These are phyloP conservation scores for Gossypium herbaceum DNA, from an alignment of 345 rosid species.

Conservation along the genomic window DNA sequence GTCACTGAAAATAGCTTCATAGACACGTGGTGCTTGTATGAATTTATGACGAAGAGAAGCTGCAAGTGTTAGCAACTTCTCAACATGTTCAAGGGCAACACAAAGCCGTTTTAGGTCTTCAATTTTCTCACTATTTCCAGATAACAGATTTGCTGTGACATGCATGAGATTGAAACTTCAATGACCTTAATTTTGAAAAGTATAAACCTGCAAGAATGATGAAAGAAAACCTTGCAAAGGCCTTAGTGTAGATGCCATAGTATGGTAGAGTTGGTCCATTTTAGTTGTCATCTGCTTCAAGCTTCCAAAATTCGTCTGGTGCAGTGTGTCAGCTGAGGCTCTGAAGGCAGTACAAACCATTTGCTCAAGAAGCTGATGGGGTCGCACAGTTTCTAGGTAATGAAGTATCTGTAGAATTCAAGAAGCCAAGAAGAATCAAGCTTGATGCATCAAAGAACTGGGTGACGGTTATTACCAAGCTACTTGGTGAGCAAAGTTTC, in stretches of 20 bases:
- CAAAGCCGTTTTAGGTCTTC: conserved; percentile 65
- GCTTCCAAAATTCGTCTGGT: conserved; percentile 64
- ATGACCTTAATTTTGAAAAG: background rate
- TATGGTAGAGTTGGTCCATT: conserved; percentile 69
- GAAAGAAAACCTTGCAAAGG: conserved; percentile 53
- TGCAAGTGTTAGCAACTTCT: conserved; percentile 68
- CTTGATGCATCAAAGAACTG: conserved; percentile 4
- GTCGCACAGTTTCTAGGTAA: conserved; percentile 86
- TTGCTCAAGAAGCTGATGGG: conserved; percentile 93
- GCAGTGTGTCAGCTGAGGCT: conserved; percentile 87
- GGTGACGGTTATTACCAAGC: conserved; percentile 2
- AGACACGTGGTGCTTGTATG: conserved; percentile 56
- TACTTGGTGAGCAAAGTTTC: conserved; percentile 4
- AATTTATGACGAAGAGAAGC: conserved; percentile 87
- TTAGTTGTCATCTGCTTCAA: conserved; percentile 66
- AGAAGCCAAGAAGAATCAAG: conserved; percentile 19
- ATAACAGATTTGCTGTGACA: conserved; percentile 54
- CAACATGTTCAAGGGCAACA: conserved; percentile 63
- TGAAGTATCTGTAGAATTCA: conserved; percentile 59
- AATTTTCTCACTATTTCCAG: conserved; percentile 45
- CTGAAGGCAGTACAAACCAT: conserved; percentile 94
- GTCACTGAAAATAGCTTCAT: conserved; percentile 66
- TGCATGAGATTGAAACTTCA: conserved; percentile 6
- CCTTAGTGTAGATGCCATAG: conserved; percentile 53
- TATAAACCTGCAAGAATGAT: conserved; percentile 8